These are phyloP conservation scores for Yueomyces sp. DNA, from an alignment of 1,139 yeast genomes.

Conservation along the genomic window DNA sequence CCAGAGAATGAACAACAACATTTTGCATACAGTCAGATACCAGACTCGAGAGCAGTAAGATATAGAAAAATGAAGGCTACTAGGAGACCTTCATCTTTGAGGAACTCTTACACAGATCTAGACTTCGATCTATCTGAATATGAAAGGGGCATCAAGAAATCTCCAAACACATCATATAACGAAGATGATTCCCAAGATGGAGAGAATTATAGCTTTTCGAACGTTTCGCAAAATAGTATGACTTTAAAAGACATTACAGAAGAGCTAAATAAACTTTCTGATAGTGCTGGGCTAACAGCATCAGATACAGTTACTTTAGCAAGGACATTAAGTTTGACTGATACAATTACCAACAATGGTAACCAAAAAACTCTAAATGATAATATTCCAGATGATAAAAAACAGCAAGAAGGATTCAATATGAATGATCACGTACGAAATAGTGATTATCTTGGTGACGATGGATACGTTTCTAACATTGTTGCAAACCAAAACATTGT, in stretches of 20 bases:
- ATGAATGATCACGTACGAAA: too few relatives aligned
- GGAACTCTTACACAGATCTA: conserved; percentile 22
- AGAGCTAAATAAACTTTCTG: conserved; percentile 50
- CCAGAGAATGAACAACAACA: background rate
- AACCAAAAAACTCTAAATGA: background rate
- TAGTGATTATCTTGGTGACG: background rate
- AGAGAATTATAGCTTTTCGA: background rate
- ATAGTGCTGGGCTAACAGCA: conserved; percentile 56
- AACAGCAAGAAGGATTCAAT: background rate
- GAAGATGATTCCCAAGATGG: background rate
- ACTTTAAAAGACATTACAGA: conserved; percentile 51
- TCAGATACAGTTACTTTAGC: conserved; percentile 63
- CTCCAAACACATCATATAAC: background rate
- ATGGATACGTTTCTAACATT: conserved; percentile 21
- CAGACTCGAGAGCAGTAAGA: background rate
- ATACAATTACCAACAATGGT: conserved; percentile 1
- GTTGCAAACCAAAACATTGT: conserved; percentile 17
- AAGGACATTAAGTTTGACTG: conserved; percentile 33
- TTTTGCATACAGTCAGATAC: background rate
- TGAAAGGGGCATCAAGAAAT: conserved; percentile 2
- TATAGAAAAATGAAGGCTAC: conserved; percentile 4
- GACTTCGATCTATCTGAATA: conserved; percentile 4
- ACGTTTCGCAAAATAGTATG: background rate
- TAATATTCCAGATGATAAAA: background rate
- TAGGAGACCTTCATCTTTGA: conserved; percentile 23